Evolutionary conservation across 2,329 filamentous ascomycete species (phyloP).

Genomic region (Venturia effusa): DNA sequence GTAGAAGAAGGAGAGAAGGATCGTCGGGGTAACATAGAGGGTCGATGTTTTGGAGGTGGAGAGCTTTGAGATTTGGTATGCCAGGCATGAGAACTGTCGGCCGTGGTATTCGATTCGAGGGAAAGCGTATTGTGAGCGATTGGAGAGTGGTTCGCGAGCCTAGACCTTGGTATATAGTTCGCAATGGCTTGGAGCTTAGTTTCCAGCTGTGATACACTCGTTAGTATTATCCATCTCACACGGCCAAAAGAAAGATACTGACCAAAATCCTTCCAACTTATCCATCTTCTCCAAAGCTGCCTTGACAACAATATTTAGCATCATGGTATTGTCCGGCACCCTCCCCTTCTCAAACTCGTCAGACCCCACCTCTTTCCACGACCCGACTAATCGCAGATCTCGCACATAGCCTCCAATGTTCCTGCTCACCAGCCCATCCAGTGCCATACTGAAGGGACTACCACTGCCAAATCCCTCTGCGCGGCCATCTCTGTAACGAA

Average conservation of each 20-base stretch:
- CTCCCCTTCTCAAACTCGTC: conserved; percentile 48
- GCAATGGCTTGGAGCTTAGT: conserved; percentile 48
- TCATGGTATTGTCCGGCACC: conserved; percentile 53
- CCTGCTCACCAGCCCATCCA: conserved; percentile 50
- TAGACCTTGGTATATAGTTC: conserved; percentile 48
- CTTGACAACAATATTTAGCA: conserved; percentile 49
- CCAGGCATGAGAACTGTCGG: conserved; percentile 46
- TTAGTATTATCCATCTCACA: conserved; percentile 9
- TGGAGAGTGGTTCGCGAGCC: conserved; percentile 38
- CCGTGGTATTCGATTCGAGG: conserved; percentile 43
- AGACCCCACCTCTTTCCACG: conserved; percentile 46
- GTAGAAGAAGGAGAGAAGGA: conserved; percentile 43
- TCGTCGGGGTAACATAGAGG: conserved; percentile 55
- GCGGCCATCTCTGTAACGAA: conserved; percentile 45
- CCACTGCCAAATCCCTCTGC: conserved; percentile 52
- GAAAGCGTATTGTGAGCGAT: conserved; percentile 45
- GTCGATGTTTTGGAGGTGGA: conserved; percentile 50
- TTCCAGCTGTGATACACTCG: conserved; percentile 39
- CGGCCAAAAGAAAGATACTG: background rate
- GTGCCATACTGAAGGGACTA: conserved; percentile 52
- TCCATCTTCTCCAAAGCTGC: conserved; percentile 49
- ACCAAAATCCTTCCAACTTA: conserved; percentile 41
- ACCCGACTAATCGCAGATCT: conserved; percentile 41
- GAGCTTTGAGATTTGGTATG: conserved; percentile 41
- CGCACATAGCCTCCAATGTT: conserved; percentile 42